Evolutionary conservation across 345 rosid species (phyloP), one percentile per base, ranked within the genome.

Genomic region (Clausena lansium): DNA sequence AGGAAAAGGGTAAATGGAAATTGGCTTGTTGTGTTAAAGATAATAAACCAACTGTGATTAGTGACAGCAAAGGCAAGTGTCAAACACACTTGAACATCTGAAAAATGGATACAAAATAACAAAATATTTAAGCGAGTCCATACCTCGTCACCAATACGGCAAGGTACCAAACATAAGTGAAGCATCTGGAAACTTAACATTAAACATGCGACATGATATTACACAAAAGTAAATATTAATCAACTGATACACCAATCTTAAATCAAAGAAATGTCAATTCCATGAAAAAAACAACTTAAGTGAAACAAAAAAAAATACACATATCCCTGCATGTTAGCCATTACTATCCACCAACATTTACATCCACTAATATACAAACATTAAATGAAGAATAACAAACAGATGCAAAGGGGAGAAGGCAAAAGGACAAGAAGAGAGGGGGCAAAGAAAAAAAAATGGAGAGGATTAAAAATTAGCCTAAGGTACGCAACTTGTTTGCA

Each of bases 401-500:
- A 72, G 20, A 6, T 55, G 52, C 6, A 7, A 25, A 35, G 7
- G 20, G 15, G 4, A 50, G 19, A 15, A 33, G 58, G 35, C 27
- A 30, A 54, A 74, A 24, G 50, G 24, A 20, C 2, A 1, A n/a
- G n/a, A n/a, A n/a, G n/a, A n/a, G n/a, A n/a, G n/a, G n/a, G n/a
- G n/a, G n/a, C n/a, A n/a, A n/a, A n/a, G n/a, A 25, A 10, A 27
- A 54, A 19, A n/a, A 19, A 22, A 24, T 9, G 20, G 25, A 27
- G 20, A 36, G 54, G 64, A 13, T 47, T 15, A 50, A 69, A 45
- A 25, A 77, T 83, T 70, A 91, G 81, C 39, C 80, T 11, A 81
- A 67, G 15, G 68, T 72, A 13, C 96, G 96, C 83, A 95, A 83
- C 83, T 95, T 95, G 84, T 92, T 92, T 72, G 98, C 99, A 24